phyloP scores from a whole-genome alignment of 1,284 basidiomycete genomes.

The Ustilago lituana region DNA sequence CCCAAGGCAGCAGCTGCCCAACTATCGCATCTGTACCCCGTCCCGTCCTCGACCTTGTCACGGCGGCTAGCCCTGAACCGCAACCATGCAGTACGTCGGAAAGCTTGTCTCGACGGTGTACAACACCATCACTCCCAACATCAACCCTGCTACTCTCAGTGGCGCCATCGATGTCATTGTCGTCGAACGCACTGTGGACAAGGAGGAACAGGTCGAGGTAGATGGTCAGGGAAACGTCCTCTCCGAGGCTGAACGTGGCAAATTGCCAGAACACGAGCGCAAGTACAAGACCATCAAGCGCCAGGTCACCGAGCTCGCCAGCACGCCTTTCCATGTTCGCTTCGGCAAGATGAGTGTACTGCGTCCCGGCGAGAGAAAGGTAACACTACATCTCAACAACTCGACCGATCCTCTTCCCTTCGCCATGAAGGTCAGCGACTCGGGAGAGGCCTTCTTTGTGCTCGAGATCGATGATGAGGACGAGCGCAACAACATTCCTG shows the following conservation, averaged over 20 bases:
- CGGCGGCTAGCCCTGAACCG: background rate
- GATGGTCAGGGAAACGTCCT: conserved; percentile 31
- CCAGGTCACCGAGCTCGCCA: conserved; percentile 75
- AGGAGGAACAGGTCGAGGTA: conserved; percentile 71
- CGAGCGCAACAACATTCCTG: conserved; percentile 76
- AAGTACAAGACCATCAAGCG: conserved; percentile 37
- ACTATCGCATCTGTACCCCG: too few relatives aligned
- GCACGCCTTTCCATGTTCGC: conserved; percentile 96
- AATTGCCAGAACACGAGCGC: conserved; percentile 28
- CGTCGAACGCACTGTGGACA: conserved; percentile 69
- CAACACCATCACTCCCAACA: conserved; percentile 67
- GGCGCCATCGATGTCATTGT: conserved; percentile 68
- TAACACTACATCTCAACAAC: conserved; percentile 62
- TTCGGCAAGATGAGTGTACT: conserved; percentile 98
- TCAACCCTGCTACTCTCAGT: conserved; percentile 66
- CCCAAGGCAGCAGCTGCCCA: too few relatives aligned
- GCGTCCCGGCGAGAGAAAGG: conserved; percentile 92
- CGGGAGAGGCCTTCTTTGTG: conserved; percentile 98
- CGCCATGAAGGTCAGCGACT: conserved; percentile 98
- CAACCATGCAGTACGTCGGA: conserved; percentile 66
- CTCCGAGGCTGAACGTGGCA: conserved; percentile 11
- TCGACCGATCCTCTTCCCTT: conserved; percentile 78
- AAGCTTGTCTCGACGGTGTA: conserved; percentile 66
- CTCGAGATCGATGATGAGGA: conserved; percentile 86
- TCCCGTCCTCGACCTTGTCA: too few relatives aligned